phyloP scores from a whole-genome alignment of 176 grass and related monocot species.

The Alloteropsis semialata region DNA sequence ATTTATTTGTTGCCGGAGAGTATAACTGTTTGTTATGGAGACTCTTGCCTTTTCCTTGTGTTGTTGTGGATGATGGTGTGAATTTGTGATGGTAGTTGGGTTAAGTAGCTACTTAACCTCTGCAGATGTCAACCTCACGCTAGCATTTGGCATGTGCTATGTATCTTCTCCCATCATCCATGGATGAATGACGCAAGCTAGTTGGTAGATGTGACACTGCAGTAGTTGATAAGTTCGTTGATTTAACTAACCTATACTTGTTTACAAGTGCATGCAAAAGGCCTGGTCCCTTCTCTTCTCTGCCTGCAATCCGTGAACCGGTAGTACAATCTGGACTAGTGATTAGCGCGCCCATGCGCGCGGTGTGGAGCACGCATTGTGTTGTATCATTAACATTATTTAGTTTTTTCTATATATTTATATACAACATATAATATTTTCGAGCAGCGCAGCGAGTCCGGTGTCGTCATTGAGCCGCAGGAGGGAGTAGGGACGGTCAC shows the following conservation, averaged over 20 bases:
- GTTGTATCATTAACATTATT: too few relatives aligned
- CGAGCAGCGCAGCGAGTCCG: too few relatives aligned
- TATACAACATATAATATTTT: too few relatives aligned
- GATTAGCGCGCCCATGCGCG: too few relatives aligned
- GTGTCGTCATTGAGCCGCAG: too few relatives aligned
- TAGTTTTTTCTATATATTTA: too few relatives aligned
- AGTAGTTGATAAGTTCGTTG: slow-evolving; percentile 7
- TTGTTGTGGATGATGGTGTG: neutral
- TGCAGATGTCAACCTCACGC: slow-evolving; percentile 21
- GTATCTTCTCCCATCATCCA: neutral
- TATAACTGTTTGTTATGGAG: neutral
- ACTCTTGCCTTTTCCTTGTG: neutral
- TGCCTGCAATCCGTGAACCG: slow-evolving; percentile 18
- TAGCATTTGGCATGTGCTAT: slow-evolving; percentile 36
- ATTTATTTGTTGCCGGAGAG: neutral
- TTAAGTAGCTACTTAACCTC: slow-evolving; percentile 29
- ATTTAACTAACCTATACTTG: neutral
- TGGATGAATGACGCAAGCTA: neutral
- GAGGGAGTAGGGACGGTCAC: too few relatives aligned
- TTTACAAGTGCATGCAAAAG: slow-evolving; percentile 29
- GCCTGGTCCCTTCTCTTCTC: slow-evolving; percentile 13
- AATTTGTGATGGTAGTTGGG: neutral
- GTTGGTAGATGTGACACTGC: slow-evolving; percentile 27
- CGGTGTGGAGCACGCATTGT: too few relatives aligned
- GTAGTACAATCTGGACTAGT: slow-evolving; percentile 24